phyloP scores from a whole-genome alignment of 1,284 basidiomycete genomes.

The Boletellus dicymbophilus region DNA sequence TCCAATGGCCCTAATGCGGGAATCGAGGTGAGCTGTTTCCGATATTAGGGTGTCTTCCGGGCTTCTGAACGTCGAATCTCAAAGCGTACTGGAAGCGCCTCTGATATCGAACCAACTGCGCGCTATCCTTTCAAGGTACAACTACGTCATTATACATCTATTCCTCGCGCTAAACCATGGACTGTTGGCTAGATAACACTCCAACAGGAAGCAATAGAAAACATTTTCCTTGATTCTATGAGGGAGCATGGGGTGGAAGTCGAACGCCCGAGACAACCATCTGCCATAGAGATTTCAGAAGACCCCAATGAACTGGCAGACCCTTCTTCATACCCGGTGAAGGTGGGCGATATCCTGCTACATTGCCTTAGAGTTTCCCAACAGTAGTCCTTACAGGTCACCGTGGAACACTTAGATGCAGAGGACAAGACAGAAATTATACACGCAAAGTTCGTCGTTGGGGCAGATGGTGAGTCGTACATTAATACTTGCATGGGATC shows the following conservation, averaged over 20 bases:
- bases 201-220: slow-evolving; percentile 77
- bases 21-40: slow-evolving; percentile 47
- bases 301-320: slow-evolving; percentile 44
- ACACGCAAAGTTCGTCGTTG: slow-evolving; percentile 60
- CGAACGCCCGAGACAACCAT: slow-evolving; percentile 57
- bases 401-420: slow-evolving; percentile 37
- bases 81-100: slow-evolving; percentile 59
- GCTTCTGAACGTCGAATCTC: background rate
- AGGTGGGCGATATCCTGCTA: slow-evolving; percentile 39
- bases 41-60: background rate
- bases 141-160: background rate
- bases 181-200: slow-evolving; percentile 54
- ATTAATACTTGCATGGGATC: background rate
- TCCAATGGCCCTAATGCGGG: slow-evolving; percentile 55
- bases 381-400: slow-evolving; percentile 35
- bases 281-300: slow-evolving; percentile 50
- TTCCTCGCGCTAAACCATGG: background rate
- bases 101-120: slow-evolving; percentile 59
- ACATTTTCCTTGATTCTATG: slow-evolving; percentile 69
- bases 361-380: background rate
- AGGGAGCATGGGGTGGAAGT: slow-evolving; percentile 52
- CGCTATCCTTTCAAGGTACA: slow-evolving; percentile 67
- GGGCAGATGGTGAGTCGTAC: slow-evolving; percentile 53
- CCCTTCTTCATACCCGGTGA: slow-evolving; percentile 53
- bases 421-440: slow-evolving; percentile 19